Percentiles rank a stretch among this genome's conserved stretches.
phyloP scores from a whole-genome alignment of 2,329 filamentous ascomycete species.

The Cladophialophora carrionii region DNA sequence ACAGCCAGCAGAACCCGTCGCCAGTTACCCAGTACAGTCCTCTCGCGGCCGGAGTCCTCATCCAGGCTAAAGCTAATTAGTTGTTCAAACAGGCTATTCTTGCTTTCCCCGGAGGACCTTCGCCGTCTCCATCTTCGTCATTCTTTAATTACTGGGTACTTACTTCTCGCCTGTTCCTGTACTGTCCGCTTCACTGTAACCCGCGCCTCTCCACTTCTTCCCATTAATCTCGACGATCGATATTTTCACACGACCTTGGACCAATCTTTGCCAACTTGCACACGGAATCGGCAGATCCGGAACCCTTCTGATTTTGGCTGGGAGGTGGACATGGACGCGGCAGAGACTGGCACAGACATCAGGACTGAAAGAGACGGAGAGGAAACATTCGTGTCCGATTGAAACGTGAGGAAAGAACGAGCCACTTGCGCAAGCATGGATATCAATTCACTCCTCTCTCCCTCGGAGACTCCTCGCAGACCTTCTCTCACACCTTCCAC shows the following conservation, averaged over 20 bases:
- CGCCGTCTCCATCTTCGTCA: conserved; percentile 4
- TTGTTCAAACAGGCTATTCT: conserved; percentile 1
- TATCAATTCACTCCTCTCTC: conserved; percentile 38
- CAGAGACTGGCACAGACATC: neutral
- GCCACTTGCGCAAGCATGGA: conserved; percentile 27
- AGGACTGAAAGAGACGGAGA: conserved; percentile 25
- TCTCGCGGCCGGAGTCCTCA: neutral
- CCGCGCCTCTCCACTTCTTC: conserved; percentile 2
- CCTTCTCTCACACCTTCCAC: conserved; percentile 36
- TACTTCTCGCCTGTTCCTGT: neutral
- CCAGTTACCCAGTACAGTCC: neutral
- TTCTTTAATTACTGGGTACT: conserved; percentile 11
- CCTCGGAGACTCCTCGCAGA: conserved; percentile 28
- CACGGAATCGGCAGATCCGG: neutral
- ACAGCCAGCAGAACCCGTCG: neutral
- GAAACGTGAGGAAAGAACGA: neutral
- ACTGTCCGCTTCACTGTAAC: neutral
- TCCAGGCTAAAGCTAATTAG: neutral
- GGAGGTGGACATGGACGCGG: conserved; percentile 22
- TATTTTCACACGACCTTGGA: neutral
- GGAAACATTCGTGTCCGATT: conserved; percentile 7
- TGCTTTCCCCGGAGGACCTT: neutral
- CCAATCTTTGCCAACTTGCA: neutral
- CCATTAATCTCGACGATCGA: neutral
- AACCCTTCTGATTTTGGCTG: conserved; percentile 11